A percentile compares a stretch with the other conserved stretches of the same genome.
Conservation (phyloP, 2,329 filamentous ascomycete genomes). For the Paracorniculantispora psalliotae region DNA sequence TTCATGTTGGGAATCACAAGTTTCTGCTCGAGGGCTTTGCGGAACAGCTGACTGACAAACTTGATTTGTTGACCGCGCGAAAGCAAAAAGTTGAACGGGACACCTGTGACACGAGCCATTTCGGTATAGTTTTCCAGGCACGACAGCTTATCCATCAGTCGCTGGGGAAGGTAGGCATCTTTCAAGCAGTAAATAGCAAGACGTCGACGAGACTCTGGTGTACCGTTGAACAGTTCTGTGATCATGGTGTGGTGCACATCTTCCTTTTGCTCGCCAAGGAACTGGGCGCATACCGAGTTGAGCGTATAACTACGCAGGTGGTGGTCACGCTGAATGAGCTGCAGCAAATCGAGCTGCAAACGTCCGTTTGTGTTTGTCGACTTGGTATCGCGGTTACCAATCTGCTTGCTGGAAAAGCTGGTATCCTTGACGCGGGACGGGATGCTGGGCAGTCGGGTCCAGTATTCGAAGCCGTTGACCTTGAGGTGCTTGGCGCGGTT, state of each 20-base stretch:
- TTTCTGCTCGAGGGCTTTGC: conserved; percentile 88
- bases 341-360: conserved; percentile 88
- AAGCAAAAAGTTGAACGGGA: conserved; percentile 92
- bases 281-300: conserved; percentile 93
- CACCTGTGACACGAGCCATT: conserved; percentile 98
- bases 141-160: conserved; percentile 94
- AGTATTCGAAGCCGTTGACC: conserved; percentile 74
- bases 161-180: conserved; percentile 90
- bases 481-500: conserved; percentile 84
- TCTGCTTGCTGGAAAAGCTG: conserved; percentile 95
- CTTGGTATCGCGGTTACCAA: conserved; percentile 94
- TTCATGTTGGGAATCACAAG: conserved; percentile 87
- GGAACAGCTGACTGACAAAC: conserved; percentile 94
- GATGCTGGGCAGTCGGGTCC: conserved; percentile 71
- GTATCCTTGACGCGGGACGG: conserved; percentile 69
- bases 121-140: conserved; percentile 99
- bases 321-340: conserved; percentile 89
- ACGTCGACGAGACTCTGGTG: conserved; percentile 83
- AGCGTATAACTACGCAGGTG: conserved; percentile 95
- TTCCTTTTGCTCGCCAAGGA: conserved; percentile 95
- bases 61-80: conserved; percentile 94
- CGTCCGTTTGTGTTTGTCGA: conserved; percentile 91
- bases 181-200: conserved; percentile 95
- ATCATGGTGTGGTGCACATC: conserved; percentile 99
- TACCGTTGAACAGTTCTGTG: conserved; percentile 95